Percentiles rank a stretch among this genome's conserved stretches.
Conservation (phyloP, 2,329 filamentous ascomycete genomes). For the Ophiocordyceps sinensis region DNA sequence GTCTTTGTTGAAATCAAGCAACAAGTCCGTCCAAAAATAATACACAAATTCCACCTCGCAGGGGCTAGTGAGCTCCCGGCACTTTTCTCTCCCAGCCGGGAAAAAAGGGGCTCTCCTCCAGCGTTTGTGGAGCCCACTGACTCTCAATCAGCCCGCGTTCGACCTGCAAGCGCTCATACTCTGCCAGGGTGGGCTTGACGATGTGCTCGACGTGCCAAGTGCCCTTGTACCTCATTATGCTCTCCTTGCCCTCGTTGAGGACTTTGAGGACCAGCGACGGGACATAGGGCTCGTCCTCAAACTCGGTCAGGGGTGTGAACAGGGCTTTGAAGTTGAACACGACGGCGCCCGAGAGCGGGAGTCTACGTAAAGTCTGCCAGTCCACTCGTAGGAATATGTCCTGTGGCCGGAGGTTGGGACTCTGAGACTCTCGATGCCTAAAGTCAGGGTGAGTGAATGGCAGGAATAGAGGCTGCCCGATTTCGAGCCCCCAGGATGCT, state of each 20-base stretch:
- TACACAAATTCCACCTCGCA: too few species aligned
- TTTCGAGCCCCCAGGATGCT: slow-evolving; percentile 71
- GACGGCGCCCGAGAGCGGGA: slow-evolving; percentile 61
- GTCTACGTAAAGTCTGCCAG: slow-evolving; percentile 72
- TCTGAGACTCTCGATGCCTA: slow-evolving; percentile 41
- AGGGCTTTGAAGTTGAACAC: slow-evolving; percentile 84
- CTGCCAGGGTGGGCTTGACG: slow-evolving; percentile 46
- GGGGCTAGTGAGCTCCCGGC: not conserved
- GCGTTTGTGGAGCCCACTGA: slow-evolving; percentile 52
- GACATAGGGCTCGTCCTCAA: slow-evolving; percentile 58
- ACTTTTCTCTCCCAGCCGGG: slow-evolving; percentile 43
- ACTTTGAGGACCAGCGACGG: slow-evolving; percentile 56
- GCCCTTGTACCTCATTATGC: slow-evolving; percentile 66
- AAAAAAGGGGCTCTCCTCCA: slow-evolving; percentile 65
- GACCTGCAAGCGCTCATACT: slow-evolving; percentile 52
- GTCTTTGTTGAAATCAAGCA: too few species aligned
- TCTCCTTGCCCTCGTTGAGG: slow-evolving; percentile 49
- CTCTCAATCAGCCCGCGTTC: slow-evolving; percentile 42
- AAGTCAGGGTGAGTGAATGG: slow-evolving; percentile 54
- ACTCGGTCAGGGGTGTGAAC: slow-evolving; percentile 59
- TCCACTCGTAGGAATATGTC: slow-evolving; percentile 63
- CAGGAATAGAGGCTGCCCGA: slow-evolving; percentile 62
- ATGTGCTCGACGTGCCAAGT: slow-evolving; percentile 69
- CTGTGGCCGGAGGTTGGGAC: slow-evolving; percentile 36
- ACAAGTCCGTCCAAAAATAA: too few species aligned